Evolutionary conservation across 2,329 filamentous ascomycete genomes (phyloP).

Genomic region (Neopestalotiopsis clavispora): DNA sequence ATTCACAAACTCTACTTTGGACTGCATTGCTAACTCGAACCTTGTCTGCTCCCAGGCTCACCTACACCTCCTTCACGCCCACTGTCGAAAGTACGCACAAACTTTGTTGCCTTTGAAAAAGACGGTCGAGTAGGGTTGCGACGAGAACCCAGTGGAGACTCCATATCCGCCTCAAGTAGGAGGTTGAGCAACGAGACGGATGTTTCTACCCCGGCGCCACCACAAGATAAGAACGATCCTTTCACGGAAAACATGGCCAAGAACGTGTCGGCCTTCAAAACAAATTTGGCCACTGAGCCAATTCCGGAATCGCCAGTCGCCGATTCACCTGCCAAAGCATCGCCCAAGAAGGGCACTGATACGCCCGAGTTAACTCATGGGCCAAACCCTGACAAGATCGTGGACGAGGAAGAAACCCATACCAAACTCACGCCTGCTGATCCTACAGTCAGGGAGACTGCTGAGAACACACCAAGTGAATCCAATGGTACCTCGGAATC

Average conservation of each 20-base stretch:
- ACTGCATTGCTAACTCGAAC: conserved; percentile 32
- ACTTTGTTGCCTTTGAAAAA: conserved; percentile 75
- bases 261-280: conserved; percentile 34
- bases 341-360: conserved; percentile 30
- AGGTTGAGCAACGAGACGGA: conserved; percentile 45
- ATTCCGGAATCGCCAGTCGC: conserved; percentile 48
- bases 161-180: conserved; percentile 40
- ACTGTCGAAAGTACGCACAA: conserved; percentile 76
- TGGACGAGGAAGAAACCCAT: conserved; percentile 43
- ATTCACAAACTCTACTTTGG: not conserved
- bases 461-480: conserved; percentile 20
- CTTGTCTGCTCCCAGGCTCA: conserved; percentile 36
- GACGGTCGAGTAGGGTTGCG: conserved; percentile 62
- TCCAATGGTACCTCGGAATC: conserved; percentile 6
- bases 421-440: conserved; percentile 37
- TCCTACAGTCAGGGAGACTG: conserved; percentile 33
- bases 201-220: conserved; percentile 42
- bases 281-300: conserved; percentile 42
- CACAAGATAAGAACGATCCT: conserved; percentile 44
- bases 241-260: conserved; percentile 37
- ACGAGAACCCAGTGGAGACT: conserved; percentile 49
- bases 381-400: conserved; percentile 45
- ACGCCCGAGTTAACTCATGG: conserved; percentile 36
- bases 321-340: conserved; percentile 25
- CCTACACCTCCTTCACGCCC: conserved; percentile 60